Conservation (phyloP, 169 alveolate genomes). For the Eimeria falciformis region DNA sequence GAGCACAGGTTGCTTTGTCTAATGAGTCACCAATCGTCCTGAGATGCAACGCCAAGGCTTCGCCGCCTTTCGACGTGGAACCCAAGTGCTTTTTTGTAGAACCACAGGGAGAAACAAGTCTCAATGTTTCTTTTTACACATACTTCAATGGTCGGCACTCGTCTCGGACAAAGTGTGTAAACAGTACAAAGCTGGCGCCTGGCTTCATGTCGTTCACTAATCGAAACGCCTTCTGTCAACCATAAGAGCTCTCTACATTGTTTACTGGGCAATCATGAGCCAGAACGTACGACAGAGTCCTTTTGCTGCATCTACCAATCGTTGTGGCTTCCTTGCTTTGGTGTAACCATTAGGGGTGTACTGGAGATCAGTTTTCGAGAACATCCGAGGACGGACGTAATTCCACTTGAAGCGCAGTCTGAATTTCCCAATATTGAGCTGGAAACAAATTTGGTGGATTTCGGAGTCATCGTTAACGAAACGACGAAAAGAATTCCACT, state of each 20-base stretch:
- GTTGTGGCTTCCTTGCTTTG: too few species aligned
- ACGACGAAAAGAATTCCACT: slow-evolving; percentile 71
- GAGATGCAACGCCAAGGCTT: slow-evolving; percentile 86
- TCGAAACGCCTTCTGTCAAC: background rate
- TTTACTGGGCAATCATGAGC: background rate
- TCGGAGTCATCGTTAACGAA: slow-evolving; percentile 94
- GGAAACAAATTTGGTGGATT: slow-evolving; percentile 88
- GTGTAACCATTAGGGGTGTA: slow-evolving; percentile 79
- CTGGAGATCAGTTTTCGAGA: slow-evolving; percentile 89
- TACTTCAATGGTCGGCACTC: slow-evolving; percentile 79
- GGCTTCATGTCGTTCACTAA: slow-evolving; percentile 36
- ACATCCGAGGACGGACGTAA: slow-evolving; percentile 94
- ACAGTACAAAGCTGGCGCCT: too few species aligned
- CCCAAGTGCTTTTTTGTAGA: slow-evolving; percentile 86
- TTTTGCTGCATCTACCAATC: too few species aligned
- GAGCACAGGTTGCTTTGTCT: slow-evolving; percentile 83
- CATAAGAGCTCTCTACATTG: background rate
- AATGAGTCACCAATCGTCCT: slow-evolving; percentile 90
- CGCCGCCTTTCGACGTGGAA: slow-evolving; percentile 91
- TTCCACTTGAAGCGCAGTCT: slow-evolving; percentile 92
- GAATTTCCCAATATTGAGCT: slow-evolving; percentile 92
- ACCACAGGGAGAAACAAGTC: slow-evolving; percentile 85
- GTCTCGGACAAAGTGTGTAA: slow-evolving; percentile 65
- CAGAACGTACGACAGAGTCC: background rate
- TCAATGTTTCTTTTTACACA: slow-evolving; percentile 92